These are phyloP conservation scores for Colletotrichum falcatum DNA, from an alignment of 2,329 filamentous ascomycete species.

Conservation along the genomic window DNA sequence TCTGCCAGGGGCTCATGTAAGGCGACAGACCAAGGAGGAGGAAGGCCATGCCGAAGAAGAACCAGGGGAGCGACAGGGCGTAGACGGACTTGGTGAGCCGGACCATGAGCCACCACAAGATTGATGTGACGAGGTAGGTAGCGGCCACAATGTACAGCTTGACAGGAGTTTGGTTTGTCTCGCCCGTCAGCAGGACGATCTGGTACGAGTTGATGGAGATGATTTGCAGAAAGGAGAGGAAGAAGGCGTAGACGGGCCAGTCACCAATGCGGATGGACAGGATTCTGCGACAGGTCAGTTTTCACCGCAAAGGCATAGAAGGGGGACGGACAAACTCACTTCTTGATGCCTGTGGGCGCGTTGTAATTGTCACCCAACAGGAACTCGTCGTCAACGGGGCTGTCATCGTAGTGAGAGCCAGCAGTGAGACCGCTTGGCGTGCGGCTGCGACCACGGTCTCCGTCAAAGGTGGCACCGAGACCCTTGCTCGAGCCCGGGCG, in stretches of 20 bases:
- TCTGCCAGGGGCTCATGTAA: slow-evolving; percentile 55
- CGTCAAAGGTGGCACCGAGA: slow-evolving; percentile 43
- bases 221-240: slow-evolving; percentile 72
- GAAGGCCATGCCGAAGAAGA: slow-evolving; percentile 73
- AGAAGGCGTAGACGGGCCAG: slow-evolving; percentile 72
- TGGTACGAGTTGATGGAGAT: slow-evolving; percentile 76
- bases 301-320: slow-evolving; percentile 42
- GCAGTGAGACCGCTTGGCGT: slow-evolving; percentile 49
- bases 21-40: slow-evolving; percentile 72
- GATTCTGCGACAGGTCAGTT: slow-evolving; percentile 31
- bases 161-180: slow-evolving; percentile 67
- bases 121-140: slow-evolving; percentile 68
- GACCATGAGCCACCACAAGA: slow-evolving; percentile 74
- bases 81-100: slow-evolving; percentile 67
- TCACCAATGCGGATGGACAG: slow-evolving; percentile 69
- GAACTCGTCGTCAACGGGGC: slow-evolving; percentile 57
- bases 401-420: slow-evolving; percentile 32
- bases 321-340: slow-evolving; percentile 54
- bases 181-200: slow-evolving; percentile 74
- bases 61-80: slow-evolving; percentile 70
- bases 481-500: slow-evolving; percentile 40
- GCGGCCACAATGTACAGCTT: slow-evolving; percentile 71
- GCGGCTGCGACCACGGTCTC: slow-evolving; percentile 43
- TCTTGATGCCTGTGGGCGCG: slow-evolving; percentile 66
- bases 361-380: slow-evolving; percentile 67